phyloP scores from a whole-genome alignment of 257 asterid genomes.

The Nicotiana knightiana region DNA sequence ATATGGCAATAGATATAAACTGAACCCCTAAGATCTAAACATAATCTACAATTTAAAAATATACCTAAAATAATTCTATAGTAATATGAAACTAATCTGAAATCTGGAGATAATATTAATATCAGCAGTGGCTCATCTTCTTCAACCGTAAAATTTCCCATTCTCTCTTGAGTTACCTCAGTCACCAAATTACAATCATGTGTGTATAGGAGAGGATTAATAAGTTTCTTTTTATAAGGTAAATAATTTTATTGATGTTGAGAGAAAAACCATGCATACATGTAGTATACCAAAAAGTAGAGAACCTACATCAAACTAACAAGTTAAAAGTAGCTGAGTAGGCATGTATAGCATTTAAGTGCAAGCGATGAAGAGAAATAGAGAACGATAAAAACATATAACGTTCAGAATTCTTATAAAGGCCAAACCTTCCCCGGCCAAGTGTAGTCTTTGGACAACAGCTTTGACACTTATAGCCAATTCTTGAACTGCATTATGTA shows the following conservation, averaged over 20 bases:
- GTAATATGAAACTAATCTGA: neutral
- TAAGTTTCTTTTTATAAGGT: neutral
- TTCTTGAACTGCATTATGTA: constrained; percentile 71
- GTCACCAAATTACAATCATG: neutral
- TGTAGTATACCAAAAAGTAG: neutral
- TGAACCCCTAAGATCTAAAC: neutral
- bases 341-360: neutral
- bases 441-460: constrained; percentile 63
- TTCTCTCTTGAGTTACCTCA: neutral
- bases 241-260: neutral
- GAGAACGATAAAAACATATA: neutral
- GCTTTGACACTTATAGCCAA: constrained; percentile 78
- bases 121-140: neutral
- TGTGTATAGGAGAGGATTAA: neutral
- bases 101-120: neutral
- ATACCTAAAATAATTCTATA: neutral
- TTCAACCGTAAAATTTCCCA: neutral
- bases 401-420: neutral
- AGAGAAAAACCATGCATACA: neutral
- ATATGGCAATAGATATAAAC: neutral
- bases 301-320: neutral
- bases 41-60: neutral
- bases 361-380: neutral
- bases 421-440: constrained; percentile 79
- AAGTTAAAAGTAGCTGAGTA: neutral